phyloP scores from a whole-genome alignment of 768 basidiomycete genomes.

The Mycena belliarum region DNA sequence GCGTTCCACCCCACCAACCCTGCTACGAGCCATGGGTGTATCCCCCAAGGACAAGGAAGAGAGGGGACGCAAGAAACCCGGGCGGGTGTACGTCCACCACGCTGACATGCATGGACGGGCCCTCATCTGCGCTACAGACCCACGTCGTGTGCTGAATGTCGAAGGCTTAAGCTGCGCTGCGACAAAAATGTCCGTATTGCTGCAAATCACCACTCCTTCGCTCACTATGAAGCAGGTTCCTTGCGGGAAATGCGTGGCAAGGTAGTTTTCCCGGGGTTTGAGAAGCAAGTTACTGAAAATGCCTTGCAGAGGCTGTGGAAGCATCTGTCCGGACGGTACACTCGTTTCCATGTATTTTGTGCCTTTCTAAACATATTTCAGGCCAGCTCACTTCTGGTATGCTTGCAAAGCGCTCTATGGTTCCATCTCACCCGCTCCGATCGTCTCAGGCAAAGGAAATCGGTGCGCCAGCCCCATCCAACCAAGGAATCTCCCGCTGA shows the following conservation, averaged over 20 bases:
- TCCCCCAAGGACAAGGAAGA: conserved; percentile 18
- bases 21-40: not conserved
- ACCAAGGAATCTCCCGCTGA: not conserved
- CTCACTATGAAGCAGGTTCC: conserved; percentile 51
- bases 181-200: conserved; percentile 54
- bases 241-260: conserved; percentile 74
- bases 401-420: conserved; percentile 35
- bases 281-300: not conserved
- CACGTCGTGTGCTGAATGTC: conserved; percentile 54
- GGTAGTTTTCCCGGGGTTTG: conserved; percentile 2
- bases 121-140: conserved; percentile 32
- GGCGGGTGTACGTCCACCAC: conserved; percentile 21
- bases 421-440: conserved; percentile 27
- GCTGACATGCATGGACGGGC: no score
- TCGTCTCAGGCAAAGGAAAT: conserved; percentile 54
- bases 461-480: conserved; percentile 33
- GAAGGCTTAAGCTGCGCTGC: conserved; percentile 65
- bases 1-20: no score
- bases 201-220: not conserved
- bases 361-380: not conserved
- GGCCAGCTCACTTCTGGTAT: conserved; percentile 11
- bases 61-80: conserved; percentile 19
- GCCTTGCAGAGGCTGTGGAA: conserved; percentile 58
- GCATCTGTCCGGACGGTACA: conserved; percentile 76
- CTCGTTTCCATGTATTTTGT: conserved; percentile 4